Evolutionary conservation across 768 basidiomycete species (phyloP), one percentile per base, ranked within the genome.

Genomic region (Pleurotus tuoliensis): DNA sequence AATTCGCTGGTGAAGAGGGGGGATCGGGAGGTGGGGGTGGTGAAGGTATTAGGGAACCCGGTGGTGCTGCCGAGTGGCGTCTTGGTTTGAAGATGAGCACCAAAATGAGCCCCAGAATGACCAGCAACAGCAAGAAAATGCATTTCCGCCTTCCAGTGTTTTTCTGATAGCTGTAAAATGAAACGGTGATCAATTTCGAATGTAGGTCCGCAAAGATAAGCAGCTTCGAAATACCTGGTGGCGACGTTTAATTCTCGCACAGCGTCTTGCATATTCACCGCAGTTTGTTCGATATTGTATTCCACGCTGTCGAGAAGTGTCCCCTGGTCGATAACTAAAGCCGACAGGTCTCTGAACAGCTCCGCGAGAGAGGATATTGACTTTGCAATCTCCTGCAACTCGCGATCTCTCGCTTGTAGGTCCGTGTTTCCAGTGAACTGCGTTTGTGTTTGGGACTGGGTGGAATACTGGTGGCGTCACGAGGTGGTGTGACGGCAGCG

Each of bases 251-350:
- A 77, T 62, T 97, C 94, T 64, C 84, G 82, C 38, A 90, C 94
- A 18, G 94, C 93, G 45, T 91, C 90, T 55, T 86, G 72, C 67
- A 95, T 80, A 51, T 92, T 84, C 30, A 82, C 82, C 15, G 88
- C 88, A 4, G 95, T 92, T 69, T 91, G 88, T 70, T 98, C 94
- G 52, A 99, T 90, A 68, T 99, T 99, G 73, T 93, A 99, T 71
- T 99, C 97, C 56, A 98, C 82, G 38, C 92, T 94, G 72, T 98
- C 97, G 55, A 98, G 80, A 30, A 99, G 82, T 25, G 96, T 98
- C 25, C 97, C 97, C 66, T 99, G 97, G 72, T 98, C 97, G 60
- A 98, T 98, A 58, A 99, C 93, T 55, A 99, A 83, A 37, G 82
- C 81, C 12, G 90, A 90, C 46, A 99, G 78, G 67, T 99, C 97